Conservation (phyloP, 129 eudicot genomes). For the Daucus carota region DH1_v3.0 NC_030381.2:54005001-54005500, state of each 20-base stretch:
- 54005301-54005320: background rate
- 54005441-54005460: background rate
- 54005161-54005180: slow-evolving; percentile 3
- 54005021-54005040: background rate
- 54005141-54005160: background rate
- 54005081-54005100: background rate
- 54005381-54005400: too few relatives aligned
- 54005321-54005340: background rate
- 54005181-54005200: too few relatives aligned
- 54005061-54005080: slow-evolving; percentile 8
- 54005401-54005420: too few relatives aligned
- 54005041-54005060: slow-evolving; percentile 15
- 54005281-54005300: background rate
- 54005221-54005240: slow-evolving; percentile 10
- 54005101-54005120: too few relatives aligned
- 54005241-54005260: background rate
- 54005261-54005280: background rate
- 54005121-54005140: background rate
- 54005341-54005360: background rate
- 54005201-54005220: too few relatives aligned
- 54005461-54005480: background rate
- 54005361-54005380: background rate
- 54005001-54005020: slow-evolving; percentile 27
- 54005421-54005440: too few relatives aligned
- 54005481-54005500: background rate